These are phyloP conservation scores for Conticribra guillardii DNA, from an alignment of 108 stramenopile species.

Conservation along the genomic window DNA sequence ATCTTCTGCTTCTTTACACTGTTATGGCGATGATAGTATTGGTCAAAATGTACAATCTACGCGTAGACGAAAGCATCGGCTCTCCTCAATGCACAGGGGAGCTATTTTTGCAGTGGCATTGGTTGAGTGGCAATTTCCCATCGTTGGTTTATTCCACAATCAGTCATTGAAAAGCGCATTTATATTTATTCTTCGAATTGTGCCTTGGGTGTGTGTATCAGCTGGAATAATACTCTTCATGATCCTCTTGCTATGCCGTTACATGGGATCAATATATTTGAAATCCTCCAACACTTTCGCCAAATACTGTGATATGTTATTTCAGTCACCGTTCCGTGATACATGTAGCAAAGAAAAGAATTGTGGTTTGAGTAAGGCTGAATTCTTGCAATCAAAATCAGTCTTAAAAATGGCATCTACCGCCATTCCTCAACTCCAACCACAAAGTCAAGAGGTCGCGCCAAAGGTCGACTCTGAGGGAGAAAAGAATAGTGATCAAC, in stretches of 20 bases:
- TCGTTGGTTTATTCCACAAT: constrained; percentile 1
- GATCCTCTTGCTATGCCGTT: constrained; percentile 31
- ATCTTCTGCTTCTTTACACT: too few species aligned
- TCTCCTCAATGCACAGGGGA: background rate
- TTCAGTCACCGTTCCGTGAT: constrained; percentile 40
- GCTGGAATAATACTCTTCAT: constrained; percentile 8
- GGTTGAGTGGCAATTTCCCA: constrained; percentile 26
- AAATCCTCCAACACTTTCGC: constrained; percentile 58
- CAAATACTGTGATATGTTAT: constrained; percentile 55
- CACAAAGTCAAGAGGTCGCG: constrained; percentile 8
- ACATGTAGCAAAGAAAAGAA: background rate
- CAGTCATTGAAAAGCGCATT: constrained; percentile 3
- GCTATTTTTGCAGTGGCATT: too few species aligned
- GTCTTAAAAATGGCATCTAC: constrained; percentile 35
- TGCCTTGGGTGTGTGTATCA: constrained; percentile 10
- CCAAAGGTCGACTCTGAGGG: too few species aligned
- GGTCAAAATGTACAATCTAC: too few species aligned
- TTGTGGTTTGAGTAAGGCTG: background rate
- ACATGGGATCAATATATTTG: constrained; percentile 54
- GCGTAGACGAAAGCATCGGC: too few species aligned
- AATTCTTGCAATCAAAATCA: constrained; percentile 22
- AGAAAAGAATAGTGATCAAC: constrained; percentile 6
- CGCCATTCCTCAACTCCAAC: background rate
- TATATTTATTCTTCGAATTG: constrained; percentile 12
- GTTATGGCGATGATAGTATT: too few species aligned